Percentiles rank a stretch among this genome's conserved stretches.
These are phyloP conservation scores for Chytridiales sp. DNA, from an alignment of 371 early-diverging fungal genomes.

Conservation along the genomic window DNA sequence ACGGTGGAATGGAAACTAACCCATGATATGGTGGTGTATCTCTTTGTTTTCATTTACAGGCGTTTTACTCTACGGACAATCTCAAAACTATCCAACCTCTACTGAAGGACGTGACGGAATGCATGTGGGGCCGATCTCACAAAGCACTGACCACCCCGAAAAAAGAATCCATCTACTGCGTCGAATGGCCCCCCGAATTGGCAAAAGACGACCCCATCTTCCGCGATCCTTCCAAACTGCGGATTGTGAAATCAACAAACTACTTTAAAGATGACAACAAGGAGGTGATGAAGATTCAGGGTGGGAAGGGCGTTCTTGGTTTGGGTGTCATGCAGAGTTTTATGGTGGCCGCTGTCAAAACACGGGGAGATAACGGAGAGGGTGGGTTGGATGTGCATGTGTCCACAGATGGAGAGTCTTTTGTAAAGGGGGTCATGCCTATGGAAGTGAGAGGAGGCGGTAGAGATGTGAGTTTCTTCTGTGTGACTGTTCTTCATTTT, in stretches of 20 bases:
- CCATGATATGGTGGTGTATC: no score
- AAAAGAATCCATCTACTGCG: constrained; percentile 63
- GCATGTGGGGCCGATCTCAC: constrained; percentile 68
- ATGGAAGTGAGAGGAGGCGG: constrained; percentile 24
- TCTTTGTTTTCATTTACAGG: constrained; percentile 41
- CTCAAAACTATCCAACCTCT: constrained; percentile 56
- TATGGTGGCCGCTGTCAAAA: constrained; percentile 63
- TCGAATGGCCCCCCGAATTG: constrained; percentile 53
- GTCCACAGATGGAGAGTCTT: constrained; percentile 62
- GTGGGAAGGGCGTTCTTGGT: constrained; percentile 59
- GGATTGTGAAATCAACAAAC: constrained; percentile 61
- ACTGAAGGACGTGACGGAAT: constrained; percentile 56
- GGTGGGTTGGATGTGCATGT: constrained; percentile 59
- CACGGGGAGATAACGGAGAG: constrained; percentile 4
- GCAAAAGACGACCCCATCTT: constrained; percentile 42
- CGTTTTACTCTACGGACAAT: constrained; percentile 66
- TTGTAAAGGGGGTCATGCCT: constrained; percentile 65
- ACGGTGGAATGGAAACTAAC: not conserved
- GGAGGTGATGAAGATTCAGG: constrained; percentile 46
- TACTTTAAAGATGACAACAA: constrained; percentile 55
- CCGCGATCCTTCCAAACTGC: constrained; percentile 46
- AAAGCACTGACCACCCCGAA: constrained; percentile 53
- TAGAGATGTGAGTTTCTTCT: constrained; percentile 9
- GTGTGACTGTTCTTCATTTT: no score
- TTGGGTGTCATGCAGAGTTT: constrained; percentile 65